Percentiles rank a stretch among this genome's conserved stretches.
These are phyloP conservation scores for Gossypium davidsonii DNA, from an alignment of 441 rosid genomes.

Conservation along the genomic window DNA sequence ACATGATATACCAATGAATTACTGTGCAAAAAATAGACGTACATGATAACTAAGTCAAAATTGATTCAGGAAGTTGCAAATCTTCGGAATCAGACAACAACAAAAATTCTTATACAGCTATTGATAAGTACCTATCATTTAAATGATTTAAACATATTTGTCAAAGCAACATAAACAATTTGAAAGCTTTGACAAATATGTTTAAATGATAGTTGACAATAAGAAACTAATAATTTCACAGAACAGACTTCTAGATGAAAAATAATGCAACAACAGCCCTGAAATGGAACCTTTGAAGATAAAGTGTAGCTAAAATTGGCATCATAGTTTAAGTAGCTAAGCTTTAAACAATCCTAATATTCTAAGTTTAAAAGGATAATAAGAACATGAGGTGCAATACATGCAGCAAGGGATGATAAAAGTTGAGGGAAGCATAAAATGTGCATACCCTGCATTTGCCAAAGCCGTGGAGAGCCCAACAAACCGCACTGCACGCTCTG, in stretches of 20 bases:
- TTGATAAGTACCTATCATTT: too few relatives aligned
- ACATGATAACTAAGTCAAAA: not conserved
- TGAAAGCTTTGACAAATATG: not conserved
- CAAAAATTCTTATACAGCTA: not conserved
- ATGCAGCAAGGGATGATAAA: constrained; percentile 2
- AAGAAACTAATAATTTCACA: not conserved
- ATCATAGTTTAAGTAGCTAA: not conserved
- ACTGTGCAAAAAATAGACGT: not conserved
- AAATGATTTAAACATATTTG: too few relatives aligned
- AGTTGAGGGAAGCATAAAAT: constrained; percentile 9
- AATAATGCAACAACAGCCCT: not conserved
- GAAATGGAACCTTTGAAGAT: not conserved
- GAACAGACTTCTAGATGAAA: not conserved
- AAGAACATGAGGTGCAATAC: not conserved
- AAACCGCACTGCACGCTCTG: constrained; percentile 87
- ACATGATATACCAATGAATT: not conserved
- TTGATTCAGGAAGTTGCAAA: not conserved
- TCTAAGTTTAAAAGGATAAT: constrained; percentile 6
- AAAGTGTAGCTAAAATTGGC: not conserved
- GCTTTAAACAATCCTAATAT: not conserved
- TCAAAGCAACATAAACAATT: not conserved
- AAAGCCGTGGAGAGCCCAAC: constrained; percentile 98
- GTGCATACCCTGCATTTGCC: constrained; percentile 90
- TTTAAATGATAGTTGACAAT: not conserved
- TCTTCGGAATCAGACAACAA: not conserved